Evolutionary conservation across 805 yeast species (phyloP), one percentile per base, ranked within the genome.

Genomic region (Monosporozyma servazzii): DNA sequence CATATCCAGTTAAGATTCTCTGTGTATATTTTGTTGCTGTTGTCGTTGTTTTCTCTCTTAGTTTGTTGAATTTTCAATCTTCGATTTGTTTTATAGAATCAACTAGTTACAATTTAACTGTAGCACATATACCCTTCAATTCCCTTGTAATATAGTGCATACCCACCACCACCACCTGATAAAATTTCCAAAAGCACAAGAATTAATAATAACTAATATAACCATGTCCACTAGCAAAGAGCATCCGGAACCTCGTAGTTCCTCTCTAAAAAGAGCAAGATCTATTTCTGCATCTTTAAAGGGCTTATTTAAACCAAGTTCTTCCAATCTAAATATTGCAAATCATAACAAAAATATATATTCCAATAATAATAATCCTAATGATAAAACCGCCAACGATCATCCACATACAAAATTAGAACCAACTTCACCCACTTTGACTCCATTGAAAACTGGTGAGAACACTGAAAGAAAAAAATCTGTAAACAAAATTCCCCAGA

Each of bases 181-280:
- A 33, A 6, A 33, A 5, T 33, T 33, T 33, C 10, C 25, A 18
- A 18, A 6, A 5, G 8, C 10, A 18, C 4, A 7, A 37, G 15
- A 4, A 39, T 9, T 39, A 41, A 43, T 21, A 43, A 25, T 15
- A 33, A 21, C 8, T 33, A n/a, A 33, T 15, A 33, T 21, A 31
- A 33, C 15, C 15, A 45, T 21, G 37, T 23, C 96, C 42, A 88
- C 88, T 9, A 31, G 23, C 15, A 39, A 29, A 29, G 56, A 52
- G 9, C 47, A 51, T n/a, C 18, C 47, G 20, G 8, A 43, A 13
- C 43, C 54, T 10, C 48, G 54, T n/a, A 29, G 29, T 44, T 21
- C 52, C 3, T 53, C 56, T 21, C 41, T 57, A 13, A 51, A 56
- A n/a, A 57, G 66, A 41, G 51, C 58, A 3, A 59, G 60, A 42